phyloP scores from a whole-genome alignment of 768 basidiomycete species.

The Pisolithus tinctorius region DNA sequence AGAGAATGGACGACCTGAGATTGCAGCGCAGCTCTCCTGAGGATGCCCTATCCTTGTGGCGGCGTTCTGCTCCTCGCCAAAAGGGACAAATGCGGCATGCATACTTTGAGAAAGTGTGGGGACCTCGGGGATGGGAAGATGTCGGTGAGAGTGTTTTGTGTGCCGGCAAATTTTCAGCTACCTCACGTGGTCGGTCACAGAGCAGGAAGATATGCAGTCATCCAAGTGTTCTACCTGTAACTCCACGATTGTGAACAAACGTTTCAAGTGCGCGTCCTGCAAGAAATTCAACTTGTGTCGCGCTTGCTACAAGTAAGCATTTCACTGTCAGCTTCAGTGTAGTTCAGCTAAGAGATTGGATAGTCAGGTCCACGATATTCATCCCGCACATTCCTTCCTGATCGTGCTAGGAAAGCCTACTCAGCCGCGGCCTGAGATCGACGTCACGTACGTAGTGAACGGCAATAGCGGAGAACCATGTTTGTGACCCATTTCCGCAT shows the following conservation, averaged over 20 bases:
- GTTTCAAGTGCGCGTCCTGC: slow-evolving; percentile 85
- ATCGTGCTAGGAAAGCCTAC: slow-evolving; percentile 60
- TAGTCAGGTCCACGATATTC: slow-evolving; percentile 87
- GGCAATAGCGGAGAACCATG: slow-evolving; percentile 54
- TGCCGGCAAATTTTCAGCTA: neutral
- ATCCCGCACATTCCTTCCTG: slow-evolving; percentile 84
- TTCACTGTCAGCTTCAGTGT: neutral
- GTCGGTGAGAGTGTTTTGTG: slow-evolving; percentile 53
- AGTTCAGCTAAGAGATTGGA: slow-evolving; percentile 1
- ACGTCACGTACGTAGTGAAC: slow-evolving; percentile 19
- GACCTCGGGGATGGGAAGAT: slow-evolving; percentile 76
- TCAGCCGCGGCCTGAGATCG: slow-evolving; percentile 36
- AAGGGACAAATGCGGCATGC: slow-evolving; percentile 81
- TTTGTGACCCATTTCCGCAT: slow-evolving; percentile 27
- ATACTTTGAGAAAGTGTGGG: slow-evolving; percentile 85
- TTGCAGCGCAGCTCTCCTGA: slow-evolving; percentile 46
- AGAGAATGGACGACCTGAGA: slow-evolving; percentile 12
- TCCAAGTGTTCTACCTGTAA: slow-evolving; percentile 80
- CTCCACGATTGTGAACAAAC: slow-evolving; percentile 48
- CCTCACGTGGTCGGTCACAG: slow-evolving; percentile 30
- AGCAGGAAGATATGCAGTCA: slow-evolving; percentile 63
- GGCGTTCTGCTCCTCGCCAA: slow-evolving; percentile 58
- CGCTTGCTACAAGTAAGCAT: slow-evolving; percentile 68
- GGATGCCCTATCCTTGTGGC: slow-evolving; percentile 53
- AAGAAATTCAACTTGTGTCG: slow-evolving; percentile 74